Percentiles rank a stretch among this genome's conserved stretches.
Conservation (phyloP, 1,139 yeast genomes). For the Yarrowia galli region DNA sequence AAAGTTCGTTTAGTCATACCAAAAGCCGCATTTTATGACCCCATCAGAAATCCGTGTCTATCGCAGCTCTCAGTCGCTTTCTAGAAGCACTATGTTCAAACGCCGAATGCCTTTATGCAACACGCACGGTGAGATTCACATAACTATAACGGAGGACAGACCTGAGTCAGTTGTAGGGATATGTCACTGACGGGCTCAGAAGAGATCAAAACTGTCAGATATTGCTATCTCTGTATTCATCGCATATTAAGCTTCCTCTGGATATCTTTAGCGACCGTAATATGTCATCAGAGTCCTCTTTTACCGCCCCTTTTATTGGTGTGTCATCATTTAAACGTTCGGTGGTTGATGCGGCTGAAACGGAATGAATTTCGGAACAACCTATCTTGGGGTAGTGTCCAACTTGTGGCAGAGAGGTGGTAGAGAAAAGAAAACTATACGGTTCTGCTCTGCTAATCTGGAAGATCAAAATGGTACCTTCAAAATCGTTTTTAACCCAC, state of each 20-base stretch:
- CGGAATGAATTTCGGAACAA: background rate
- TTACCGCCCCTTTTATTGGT: background rate
- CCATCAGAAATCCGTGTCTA: background rate
- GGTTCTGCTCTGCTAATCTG: background rate
- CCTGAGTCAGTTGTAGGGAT: background rate
- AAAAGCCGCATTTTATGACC: too few relatives aligned
- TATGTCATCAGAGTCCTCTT: background rate
- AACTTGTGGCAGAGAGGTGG: too few relatives aligned
- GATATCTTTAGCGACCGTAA: too few relatives aligned
- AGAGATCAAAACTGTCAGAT: background rate
- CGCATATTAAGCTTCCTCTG: background rate
- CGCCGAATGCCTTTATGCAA: background rate
- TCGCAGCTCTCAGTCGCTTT: background rate
- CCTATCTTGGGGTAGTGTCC: background rate
- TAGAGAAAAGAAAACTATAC: background rate
- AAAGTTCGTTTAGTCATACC: too few relatives aligned
- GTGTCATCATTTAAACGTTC: constrained; percentile 14
- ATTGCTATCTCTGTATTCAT: too few relatives aligned
- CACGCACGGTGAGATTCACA: background rate
- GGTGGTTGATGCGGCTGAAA: constrained; percentile 4
- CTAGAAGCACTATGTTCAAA: background rate
- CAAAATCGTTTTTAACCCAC: background rate
- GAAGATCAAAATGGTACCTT: background rate
- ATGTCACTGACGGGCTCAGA: background rate
- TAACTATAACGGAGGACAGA: background rate